Base-by-base conservation (phyloP, 73 alveolate species). In the Effrenium voratum region DNA sequence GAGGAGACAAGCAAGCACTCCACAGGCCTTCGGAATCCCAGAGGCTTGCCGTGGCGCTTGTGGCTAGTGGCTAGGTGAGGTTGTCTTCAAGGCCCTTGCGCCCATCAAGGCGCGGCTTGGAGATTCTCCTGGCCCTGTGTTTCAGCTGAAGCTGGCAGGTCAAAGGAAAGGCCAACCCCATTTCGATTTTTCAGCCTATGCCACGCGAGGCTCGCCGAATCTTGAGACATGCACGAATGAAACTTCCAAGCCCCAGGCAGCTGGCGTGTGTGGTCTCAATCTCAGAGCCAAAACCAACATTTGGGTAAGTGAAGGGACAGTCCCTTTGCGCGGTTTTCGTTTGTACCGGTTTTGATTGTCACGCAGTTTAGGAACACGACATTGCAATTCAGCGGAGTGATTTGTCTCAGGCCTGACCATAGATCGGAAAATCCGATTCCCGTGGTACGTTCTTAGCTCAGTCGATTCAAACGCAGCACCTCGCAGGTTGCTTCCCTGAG, bases 1-100 rank as follows among this genome's bases (percentile, higher is more conserved):
- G 98, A 91, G 80, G 98, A 91, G 98, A 91, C 98, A 45, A 91
- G 98, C 98, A 72, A 46, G 63, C 98, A 70, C 49, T 66, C 96
- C 15, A 90, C 96, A 66, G 96, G 96, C 68, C 41, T 16, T 2
- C 32, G 80, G 93, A 24, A 15, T 38, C n/a, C 79, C 63, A 19
- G 63, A 52, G 26, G 60, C 43, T 43, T 63, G 38, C 16, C 68
- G 28, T 10, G 16, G 79, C 1, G 15, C 16, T 5, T 40, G 40
- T 40, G 79, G 15, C 26, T 32, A 43, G 16, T 32, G 46, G 76
- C 55, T 76, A 87, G 95, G 95, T n/a, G 96, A 90, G 73, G 68
- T 90, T 46, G 41, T 16, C 73, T 90, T 90, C 86, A 90, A 90
- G 41, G 87, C 96, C 49, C 55, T 90, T 50, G 96, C 96, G n/a